Evolutionary conservation across 1,284 basidiomycete genomes (phyloP), one percentile per base, ranked within the genome.

Genomic region (Sutorius eximius): DNA sequence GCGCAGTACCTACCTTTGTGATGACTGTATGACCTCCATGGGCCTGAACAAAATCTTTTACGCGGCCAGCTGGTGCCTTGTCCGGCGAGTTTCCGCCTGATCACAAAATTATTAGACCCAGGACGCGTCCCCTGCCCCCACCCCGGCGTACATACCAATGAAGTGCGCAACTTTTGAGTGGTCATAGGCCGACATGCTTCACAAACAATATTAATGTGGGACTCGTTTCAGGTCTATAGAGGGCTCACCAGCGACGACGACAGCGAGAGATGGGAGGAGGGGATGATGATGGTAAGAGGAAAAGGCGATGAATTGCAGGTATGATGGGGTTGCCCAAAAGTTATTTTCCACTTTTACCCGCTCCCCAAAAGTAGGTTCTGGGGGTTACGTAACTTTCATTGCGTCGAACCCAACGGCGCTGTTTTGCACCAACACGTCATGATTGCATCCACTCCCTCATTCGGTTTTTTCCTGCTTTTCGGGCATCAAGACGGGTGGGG

Each of bases 1-100:
- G 59, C 57, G 45, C 24, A 27, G 22, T 15, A 60, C 81, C 55
- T 53, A 97, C 96, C 81, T 98, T 99, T 59, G 94, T 98, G 73
- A 99, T 98, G 59, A 99, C 95, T 34, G 95, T 97, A 76, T 99
- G 97, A 61, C 97, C 97, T 33, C 94, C 95, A 71, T 95, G 81
- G 50, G 79, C 77, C 71, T 91, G 89, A 54, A 99, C 95, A 75
- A 97, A 99, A 77, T 98, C 95, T 59, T 87, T 80, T 45, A 99
- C 89, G 55, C 82, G 82, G 55, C 92, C 83, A 30, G 87, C 76
- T 16, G 89, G 78, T 33, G 95, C 95, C 58, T 82, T 85, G 53
- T 95, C 92, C 61, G 98, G 73, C 37, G 91, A 85, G 77, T 98
- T 97, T 54, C 93, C 95, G 70, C 97, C 97, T 98, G 66, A 42